Conservation (phyloP, 2,329 filamentous ascomycete genomes). For the Thielaviopsis populi region DNA sequence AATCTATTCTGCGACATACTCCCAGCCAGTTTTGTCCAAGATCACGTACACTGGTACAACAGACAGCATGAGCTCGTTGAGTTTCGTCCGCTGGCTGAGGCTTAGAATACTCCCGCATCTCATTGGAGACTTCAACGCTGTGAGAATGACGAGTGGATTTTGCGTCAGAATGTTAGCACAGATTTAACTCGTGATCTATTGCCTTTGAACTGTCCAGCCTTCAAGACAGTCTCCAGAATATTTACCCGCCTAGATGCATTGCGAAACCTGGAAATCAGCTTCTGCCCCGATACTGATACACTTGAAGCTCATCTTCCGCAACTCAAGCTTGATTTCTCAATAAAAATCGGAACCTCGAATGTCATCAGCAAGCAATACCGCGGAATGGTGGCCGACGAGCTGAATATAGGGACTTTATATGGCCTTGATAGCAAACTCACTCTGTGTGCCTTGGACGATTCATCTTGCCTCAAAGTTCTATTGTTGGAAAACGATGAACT, state of each 20-base stretch:
- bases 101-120: constrained; percentile 20
- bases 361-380: constrained; percentile 35
- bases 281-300: neutral
- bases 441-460: constrained; percentile 21
- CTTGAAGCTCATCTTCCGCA: constrained; percentile 33
- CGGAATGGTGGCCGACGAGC: constrained; percentile 35
- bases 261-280: constrained; percentile 1
- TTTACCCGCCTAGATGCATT: neutral
- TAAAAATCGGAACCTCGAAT: constrained; percentile 20
- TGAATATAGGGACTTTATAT: constrained; percentile 32
- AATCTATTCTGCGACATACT: constrained; percentile 21
- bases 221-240: neutral
- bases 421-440: constrained; percentile 37
- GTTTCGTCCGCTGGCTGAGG: constrained; percentile 21
- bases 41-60: constrained; percentile 35
- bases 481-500: constrained; percentile 19
- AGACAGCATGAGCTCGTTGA: constrained; percentile 21
- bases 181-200: neutral
- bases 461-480: constrained; percentile 24
- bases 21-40: constrained; percentile 26
- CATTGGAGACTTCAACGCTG: constrained; percentile 21
- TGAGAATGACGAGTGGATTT: constrained; percentile 16
- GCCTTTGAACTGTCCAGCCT: neutral
- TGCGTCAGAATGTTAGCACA: constrained; percentile 14
- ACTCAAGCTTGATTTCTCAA: constrained; percentile 32